Conservation (phyloP, 2,329 filamentous ascomycete species). For the Colletotrichum magnum region DNA sequence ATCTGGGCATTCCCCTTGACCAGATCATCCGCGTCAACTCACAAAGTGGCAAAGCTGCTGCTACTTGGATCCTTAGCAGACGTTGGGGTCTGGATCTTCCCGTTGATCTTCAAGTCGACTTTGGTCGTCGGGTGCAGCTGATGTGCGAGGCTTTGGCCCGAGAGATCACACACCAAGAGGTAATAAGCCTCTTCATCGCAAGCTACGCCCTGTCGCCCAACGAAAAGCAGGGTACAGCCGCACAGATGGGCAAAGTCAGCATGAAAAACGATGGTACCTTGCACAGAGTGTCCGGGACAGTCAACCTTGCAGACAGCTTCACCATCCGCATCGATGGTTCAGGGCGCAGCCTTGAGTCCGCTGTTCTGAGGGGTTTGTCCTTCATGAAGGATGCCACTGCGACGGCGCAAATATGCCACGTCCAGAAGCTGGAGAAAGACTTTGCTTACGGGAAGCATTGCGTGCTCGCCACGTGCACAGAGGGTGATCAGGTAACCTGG, state of each 20-base stretch:
- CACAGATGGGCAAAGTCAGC: background rate
- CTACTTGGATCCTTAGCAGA: conserved; percentile 18
- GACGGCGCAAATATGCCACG: background rate
- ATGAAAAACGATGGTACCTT: conserved; percentile 8
- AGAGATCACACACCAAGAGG: conserved; percentile 25
- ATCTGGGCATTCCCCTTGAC: conserved; percentile 14
- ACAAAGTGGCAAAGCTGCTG: conserved; percentile 16
- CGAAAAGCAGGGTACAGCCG: background rate
- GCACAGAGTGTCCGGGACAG: conserved; percentile 2
- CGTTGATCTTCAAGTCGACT: conserved; percentile 18
- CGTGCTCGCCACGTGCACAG: conserved; percentile 12
- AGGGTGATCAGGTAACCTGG: conserved; percentile 6
- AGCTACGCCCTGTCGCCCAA: conserved; percentile 12
- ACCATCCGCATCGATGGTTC: conserved; percentile 16
- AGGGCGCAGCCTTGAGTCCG: conserved; percentile 2
- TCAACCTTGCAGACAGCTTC: conserved; percentile 3
- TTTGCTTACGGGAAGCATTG: background rate
- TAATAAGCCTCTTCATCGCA: conserved; percentile 21
- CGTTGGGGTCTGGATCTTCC: conserved; percentile 12
- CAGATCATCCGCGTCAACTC: conserved; percentile 24
- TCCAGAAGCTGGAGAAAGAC: background rate
- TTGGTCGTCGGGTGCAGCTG: conserved; percentile 25
- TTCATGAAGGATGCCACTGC: conserved; percentile 22
- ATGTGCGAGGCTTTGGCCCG: conserved; percentile 28
- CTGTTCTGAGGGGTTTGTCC: conserved; percentile 17